phyloP scores from a whole-genome alignment of 805 yeast species.

The Zygotorulaspora florentina region DNA sequence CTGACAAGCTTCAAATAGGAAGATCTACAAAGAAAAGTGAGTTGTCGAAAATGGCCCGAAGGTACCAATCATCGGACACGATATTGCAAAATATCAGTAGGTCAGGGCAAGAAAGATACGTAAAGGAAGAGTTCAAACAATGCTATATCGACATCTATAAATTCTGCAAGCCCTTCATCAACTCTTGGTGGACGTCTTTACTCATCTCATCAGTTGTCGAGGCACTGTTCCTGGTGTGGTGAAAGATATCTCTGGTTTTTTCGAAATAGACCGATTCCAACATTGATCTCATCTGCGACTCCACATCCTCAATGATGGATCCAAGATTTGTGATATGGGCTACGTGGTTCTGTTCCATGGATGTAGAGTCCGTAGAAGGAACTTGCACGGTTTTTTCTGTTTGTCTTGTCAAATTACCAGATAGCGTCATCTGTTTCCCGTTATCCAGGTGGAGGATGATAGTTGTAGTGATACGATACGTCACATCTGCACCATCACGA shows the following conservation, averaged over 20 bases:
- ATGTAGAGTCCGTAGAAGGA: conserved; percentile 26
- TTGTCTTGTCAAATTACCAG: conserved; percentile 88
- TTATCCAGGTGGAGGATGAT: conserved; percentile 68
- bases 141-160: conserved; percentile 13
- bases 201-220: conserved; percentile 20
- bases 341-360: conserved; percentile 35
- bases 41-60: not conserved
- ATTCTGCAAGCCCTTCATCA: conserved; percentile 36
- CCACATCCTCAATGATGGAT: conserved; percentile 78
- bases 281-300: conserved; percentile 78
- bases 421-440: conserved; percentile 45
- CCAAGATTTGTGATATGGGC: conserved; percentile 88
- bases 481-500: conserved; percentile 37
- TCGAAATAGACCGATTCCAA: conserved; percentile 94
- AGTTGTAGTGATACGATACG: conserved; percentile 80
- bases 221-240: conserved; percentile 51
- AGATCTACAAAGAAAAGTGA: not conserved
- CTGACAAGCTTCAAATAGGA: not conserved
- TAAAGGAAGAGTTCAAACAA: no score
- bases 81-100: not conserved
- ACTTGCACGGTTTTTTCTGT: conserved; percentile 49
- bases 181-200: conserved; percentile 33
- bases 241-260: conserved; percentile 83
- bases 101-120: no score
- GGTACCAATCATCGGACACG: not conserved